These are phyloP conservation scores for Podaxis pistillaris DNA, from an alignment of 768 basidiomycete species.

Conservation along the genomic window DNA sequence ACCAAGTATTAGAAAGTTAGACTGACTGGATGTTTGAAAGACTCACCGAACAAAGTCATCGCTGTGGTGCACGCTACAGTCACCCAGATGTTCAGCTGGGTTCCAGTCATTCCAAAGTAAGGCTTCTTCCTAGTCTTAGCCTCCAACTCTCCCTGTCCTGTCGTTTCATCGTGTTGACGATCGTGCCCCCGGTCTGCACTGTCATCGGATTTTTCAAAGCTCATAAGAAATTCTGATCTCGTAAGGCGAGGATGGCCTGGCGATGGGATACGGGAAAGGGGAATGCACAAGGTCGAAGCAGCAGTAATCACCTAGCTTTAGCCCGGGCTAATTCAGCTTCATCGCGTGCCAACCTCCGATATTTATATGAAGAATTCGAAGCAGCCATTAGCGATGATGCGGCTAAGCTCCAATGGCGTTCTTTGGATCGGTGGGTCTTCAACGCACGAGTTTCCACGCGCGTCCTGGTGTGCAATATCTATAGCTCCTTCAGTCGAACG, in stretches of 20 bases:
- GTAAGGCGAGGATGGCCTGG: not conserved
- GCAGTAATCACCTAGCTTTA: constrained; percentile 5
- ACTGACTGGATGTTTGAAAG: not conserved
- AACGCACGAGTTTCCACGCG: not conserved
- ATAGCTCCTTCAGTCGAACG: not conserved
- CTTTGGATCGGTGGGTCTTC: not conserved
- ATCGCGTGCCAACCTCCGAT: constrained; percentile 7
- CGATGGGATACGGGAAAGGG: not conserved
- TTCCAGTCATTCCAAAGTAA: constrained; percentile 45
- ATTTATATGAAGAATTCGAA: constrained; percentile 13
- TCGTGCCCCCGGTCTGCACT: constrained; percentile 2
- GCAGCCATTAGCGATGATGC: constrained; percentile 7
- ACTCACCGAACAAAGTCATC: constrained; percentile 48
- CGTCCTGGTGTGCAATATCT: not conserved
- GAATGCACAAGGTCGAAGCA: not conserved
- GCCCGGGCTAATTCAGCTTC: constrained; percentile 8
- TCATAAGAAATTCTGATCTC: constrained; percentile 3
- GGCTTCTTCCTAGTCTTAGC: constrained; percentile 21
- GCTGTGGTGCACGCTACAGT: constrained; percentile 50
- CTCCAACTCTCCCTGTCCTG: too few relatives aligned
- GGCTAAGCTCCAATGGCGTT: constrained; percentile 6
- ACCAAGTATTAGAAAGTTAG: not conserved
- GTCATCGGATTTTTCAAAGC: constrained; percentile 5
- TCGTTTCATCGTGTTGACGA: not conserved
- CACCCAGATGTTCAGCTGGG: constrained; percentile 43